Conservation (phyloP, 2,329 filamentous ascomycete species). For the Fusarium austroafricanum region DNA sequence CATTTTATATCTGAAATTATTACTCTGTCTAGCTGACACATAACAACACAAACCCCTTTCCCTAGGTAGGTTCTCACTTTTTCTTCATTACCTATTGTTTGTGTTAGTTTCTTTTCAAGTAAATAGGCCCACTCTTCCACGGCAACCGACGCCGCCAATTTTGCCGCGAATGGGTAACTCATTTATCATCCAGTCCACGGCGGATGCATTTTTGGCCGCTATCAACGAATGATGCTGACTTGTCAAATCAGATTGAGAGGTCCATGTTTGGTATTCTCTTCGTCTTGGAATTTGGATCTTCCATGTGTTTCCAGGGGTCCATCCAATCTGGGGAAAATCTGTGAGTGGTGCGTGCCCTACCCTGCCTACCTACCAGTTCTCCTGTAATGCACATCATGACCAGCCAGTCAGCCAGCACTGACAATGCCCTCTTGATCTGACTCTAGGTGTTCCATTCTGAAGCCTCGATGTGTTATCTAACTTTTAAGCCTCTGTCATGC, state of each 20-base stretch:
- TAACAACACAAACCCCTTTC: constrained; percentile 9
- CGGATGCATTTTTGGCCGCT: constrained; percentile 27
- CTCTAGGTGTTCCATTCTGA: not conserved
- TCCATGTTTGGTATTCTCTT: constrained; percentile 22
- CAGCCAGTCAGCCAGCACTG: constrained; percentile 2
- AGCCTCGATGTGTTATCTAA: not conserved
- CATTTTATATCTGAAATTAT: constrained; percentile 24
- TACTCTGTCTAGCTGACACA: constrained; percentile 25
- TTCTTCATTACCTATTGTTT: constrained; percentile 40
- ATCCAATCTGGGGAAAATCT: constrained; percentile 28
- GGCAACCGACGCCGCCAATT: constrained; percentile 41
- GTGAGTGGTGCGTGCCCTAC: not conserved
- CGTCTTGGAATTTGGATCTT: constrained; percentile 12
- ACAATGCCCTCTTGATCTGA: not conserved
- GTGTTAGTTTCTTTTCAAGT: constrained; percentile 37
- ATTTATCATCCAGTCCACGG: constrained; percentile 38
- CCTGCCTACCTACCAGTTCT: too few species aligned
- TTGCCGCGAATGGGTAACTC: constrained; percentile 43
- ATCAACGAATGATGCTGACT: constrained; percentile 24
- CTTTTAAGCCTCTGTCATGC: not conserved
- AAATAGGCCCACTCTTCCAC: constrained; percentile 47
- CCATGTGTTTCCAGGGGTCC: constrained; percentile 31
- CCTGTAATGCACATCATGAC: constrained; percentile 22
- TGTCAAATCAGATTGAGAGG: constrained; percentile 28
- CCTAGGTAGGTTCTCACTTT: constrained; percentile 4